Evolutionary conservation across 1,139 yeast species (phyloP).

Genomic region (Pneumocystis canis): DNA sequence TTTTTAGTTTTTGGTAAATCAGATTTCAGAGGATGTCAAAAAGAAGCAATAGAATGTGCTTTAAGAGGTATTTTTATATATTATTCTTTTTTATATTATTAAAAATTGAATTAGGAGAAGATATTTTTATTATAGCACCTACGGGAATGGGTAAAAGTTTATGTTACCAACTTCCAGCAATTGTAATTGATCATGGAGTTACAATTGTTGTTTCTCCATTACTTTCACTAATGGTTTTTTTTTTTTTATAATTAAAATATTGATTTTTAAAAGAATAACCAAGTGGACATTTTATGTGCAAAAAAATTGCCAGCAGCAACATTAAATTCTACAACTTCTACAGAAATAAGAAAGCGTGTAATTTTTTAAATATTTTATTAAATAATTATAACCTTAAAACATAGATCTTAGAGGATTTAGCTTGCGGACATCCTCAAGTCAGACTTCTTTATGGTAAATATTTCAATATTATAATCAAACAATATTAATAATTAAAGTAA

Average conservation of each 20-base stretch:
- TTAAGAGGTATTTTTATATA: constrained; percentile 27
- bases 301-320: constrained; percentile 49
- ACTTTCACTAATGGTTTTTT: constrained; percentile 62
- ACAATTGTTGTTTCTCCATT: constrained; percentile 80
- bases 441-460: constrained; percentile 39
- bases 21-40: constrained; percentile 53
- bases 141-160: constrained; percentile 89
- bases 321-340: constrained; percentile 18
- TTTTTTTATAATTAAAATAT: not conserved
- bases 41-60: constrained; percentile 59
- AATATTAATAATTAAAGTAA: constrained; percentile 25
- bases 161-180: constrained; percentile 77
- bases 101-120: constrained; percentile 30
- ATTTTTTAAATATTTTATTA: not conserved
- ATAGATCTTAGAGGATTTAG: constrained; percentile 16
- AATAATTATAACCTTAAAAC: not conserved
- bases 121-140: constrained; percentile 77
- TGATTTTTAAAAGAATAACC: constrained; percentile 32
- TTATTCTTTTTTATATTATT: too few relatives aligned
- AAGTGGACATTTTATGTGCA: constrained; percentile 53
- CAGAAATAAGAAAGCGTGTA: constrained; percentile 12
- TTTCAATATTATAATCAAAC: too few relatives aligned
- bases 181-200: constrained; percentile 43
- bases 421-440: constrained; percentile 16
- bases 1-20: constrained; percentile 17